Conservation (phyloP, 75 land plant genomes). For the Selaginella tamariscina region DNA sequence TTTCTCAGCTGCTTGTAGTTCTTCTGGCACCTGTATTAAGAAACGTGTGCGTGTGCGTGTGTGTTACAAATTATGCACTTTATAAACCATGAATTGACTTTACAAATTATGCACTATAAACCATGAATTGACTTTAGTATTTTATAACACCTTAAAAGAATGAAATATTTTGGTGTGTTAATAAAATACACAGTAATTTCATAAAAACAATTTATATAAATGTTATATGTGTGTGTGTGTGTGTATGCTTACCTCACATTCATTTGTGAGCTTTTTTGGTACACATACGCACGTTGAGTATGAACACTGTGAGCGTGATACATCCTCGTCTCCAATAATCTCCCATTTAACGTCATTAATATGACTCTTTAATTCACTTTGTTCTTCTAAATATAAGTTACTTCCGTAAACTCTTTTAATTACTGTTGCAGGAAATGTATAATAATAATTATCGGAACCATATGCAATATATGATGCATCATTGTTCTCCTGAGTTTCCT, state of each 20-base stretch:
- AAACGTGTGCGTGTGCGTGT: too few species aligned
- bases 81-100: too few species aligned
- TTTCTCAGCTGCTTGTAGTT: slow-evolving; percentile 27
- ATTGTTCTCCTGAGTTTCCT: not conserved
- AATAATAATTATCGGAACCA: slow-evolving; percentile 86
- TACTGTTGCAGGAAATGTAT: slow-evolving; percentile 70
- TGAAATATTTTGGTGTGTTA: too few species aligned
- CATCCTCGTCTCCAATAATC: not conserved
- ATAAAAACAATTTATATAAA: too few species aligned
- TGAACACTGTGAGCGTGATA: not conserved
- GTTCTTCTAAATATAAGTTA: slow-evolving; percentile 35
- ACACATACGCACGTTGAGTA: not conserved
- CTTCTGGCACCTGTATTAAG: slow-evolving; percentile 31
- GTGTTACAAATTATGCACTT: not conserved
- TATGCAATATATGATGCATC: slow-evolving; percentile 42
- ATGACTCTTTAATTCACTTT: not conserved
- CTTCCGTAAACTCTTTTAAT: slow-evolving; percentile 47
- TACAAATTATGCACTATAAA: not conserved
- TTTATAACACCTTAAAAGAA: too few species aligned
- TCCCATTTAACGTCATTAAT: not conserved
- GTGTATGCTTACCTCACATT: not conserved
- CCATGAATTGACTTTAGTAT: too few species aligned
- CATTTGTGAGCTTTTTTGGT: not conserved
- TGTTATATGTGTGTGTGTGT: too few species aligned
- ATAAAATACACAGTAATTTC: too few species aligned